These are phyloP conservation scores for Fusarium sp. DNA, from an alignment of 2,329 filamentous ascomycete genomes.

Conservation along the genomic window DNA sequence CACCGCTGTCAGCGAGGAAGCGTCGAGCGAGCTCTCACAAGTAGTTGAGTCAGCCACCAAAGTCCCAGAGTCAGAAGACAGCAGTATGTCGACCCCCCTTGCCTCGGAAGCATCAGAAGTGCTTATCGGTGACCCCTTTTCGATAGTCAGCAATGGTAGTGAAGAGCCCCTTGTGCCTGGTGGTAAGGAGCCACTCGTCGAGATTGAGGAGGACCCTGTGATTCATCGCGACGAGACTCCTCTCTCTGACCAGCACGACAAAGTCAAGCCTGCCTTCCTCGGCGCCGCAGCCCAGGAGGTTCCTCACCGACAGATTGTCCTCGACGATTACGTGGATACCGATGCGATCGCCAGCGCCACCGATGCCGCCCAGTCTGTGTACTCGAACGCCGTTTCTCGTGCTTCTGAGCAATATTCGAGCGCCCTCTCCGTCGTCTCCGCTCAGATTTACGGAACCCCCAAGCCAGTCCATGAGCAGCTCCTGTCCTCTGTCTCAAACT, in stretches of 20 bases:
- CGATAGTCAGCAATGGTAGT: slow-evolving; percentile 45
- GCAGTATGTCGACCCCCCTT: slow-evolving; percentile 39
- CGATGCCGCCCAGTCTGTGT: slow-evolving; percentile 65
- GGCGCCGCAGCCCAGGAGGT: slow-evolving; percentile 64
- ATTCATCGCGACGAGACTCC: slow-evolving; percentile 42
- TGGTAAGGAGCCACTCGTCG: slow-evolving; percentile 46
- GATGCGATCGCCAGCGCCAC: slow-evolving; percentile 54
- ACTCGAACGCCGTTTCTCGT: slow-evolving; percentile 71
- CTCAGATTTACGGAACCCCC: slow-evolving; percentile 74
- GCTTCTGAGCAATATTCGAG: slow-evolving; percentile 76
- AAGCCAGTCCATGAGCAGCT: slow-evolving; percentile 77
- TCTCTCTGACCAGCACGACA: slow-evolving; percentile 43
- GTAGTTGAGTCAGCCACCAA: slow-evolving; percentile 33
- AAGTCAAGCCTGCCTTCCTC: slow-evolving; percentile 61
- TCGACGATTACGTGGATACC: slow-evolving; percentile 60
- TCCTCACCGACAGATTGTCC: slow-evolving; percentile 60
- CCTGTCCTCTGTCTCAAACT: slow-evolving; percentile 74
- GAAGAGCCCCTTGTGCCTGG: slow-evolving; percentile 44
- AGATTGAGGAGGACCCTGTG: slow-evolving; percentile 43
- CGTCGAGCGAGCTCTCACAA: slow-evolving; percentile 39
- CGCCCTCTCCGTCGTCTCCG: slow-evolving; percentile 75
- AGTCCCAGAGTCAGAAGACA: slow-evolving; percentile 34
- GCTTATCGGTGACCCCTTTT: slow-evolving; percentile 40
- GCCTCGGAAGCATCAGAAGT: slow-evolving; percentile 45
- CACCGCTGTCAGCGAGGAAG: slow-evolving; percentile 33